Conservation (phyloP, 2,329 filamentous ascomycete species). For the Ceratocystis huliohia region DNA sequence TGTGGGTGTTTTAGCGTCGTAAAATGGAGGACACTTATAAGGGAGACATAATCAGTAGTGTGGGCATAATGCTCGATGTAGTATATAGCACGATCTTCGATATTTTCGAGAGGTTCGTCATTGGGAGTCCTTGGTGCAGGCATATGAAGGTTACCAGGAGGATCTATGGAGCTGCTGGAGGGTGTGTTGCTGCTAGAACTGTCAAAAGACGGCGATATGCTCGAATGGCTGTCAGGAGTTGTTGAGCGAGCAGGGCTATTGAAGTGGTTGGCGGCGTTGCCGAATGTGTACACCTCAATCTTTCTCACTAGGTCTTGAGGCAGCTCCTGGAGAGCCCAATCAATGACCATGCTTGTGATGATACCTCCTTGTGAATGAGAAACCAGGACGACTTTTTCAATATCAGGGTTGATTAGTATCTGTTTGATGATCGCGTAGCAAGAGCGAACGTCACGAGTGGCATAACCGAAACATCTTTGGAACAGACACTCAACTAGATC, state of each 20-base stretch:
- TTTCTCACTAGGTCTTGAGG: conserved; percentile 52
- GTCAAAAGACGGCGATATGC: not conserved
- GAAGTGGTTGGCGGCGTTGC: conserved; percentile 67
- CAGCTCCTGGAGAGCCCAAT: conserved; percentile 64
- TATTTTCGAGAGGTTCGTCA: conserved; percentile 2
- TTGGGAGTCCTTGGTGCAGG: not conserved
- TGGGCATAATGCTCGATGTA: conserved; percentile 76
- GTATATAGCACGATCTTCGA: conserved; percentile 40
- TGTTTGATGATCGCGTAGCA: conserved; percentile 52
- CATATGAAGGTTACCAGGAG: not conserved
- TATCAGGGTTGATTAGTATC: conserved; percentile 46
- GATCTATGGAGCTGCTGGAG: not conserved
- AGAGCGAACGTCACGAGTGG: conserved; percentile 52
- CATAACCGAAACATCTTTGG: conserved; percentile 61
- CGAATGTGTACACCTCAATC: conserved; percentile 68
- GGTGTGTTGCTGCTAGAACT: not conserved
- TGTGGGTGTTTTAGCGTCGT: conserved; percentile 33
- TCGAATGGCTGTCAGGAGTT: not conserved
- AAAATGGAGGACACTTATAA: conserved; percentile 63
- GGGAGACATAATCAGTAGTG: conserved; percentile 57
- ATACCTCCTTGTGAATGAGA: conserved; percentile 69
- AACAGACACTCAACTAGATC: conserved; percentile 67
- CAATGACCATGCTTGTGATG: conserved; percentile 57
- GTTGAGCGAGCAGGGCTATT: conserved; percentile 48
- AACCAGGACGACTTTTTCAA: conserved; percentile 59